Evolutionary conservation across 2,329 filamentous ascomycete species (phyloP), one percentile per base, ranked within the genome.

Genomic region (Didymella arachidicola): DNA sequence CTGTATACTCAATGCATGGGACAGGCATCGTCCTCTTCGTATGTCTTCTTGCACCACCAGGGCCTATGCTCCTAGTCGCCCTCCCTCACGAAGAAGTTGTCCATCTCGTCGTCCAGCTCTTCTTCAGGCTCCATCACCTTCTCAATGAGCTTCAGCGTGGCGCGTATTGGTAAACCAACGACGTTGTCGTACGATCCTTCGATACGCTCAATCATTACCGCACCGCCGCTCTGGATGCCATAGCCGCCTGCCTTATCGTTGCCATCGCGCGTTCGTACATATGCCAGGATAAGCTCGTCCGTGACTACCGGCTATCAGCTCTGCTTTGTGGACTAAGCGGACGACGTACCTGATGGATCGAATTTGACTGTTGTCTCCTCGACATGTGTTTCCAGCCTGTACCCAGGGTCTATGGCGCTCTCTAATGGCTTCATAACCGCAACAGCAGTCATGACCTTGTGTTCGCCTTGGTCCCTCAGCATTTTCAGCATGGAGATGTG

Each of bases 191-290:
- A 91, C 53, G 87, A 88, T 11, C 95, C 95, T 64, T 97, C 91
- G 64, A 99, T 90, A 77, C 85, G 89, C 76, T 97, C 93, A 12
- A 99, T 88, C 57, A 99, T 78, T 74, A 97, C 88, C 8, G 91
- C 89, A 1, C 91, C 95, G 11, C 94, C 82, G 0, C 94, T 95
- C 78, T 99, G 95, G 52, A 99, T 86, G 1, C 92, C 95, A 77
- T 99, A 99, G 0, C 95, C 95, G 2, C 95, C 95, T 0, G 95
- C 95, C 82, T 98, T 99, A 78, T 98, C 95, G 11, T 87, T 93
- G 2, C 95, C 95, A 81, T 99, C 95, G 54, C 94, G 84, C 22
- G 94, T 97, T 72, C 83, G 85, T 57, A 93, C 89, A 73, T 93
- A 93, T 52, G 85, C 86, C 67, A 92, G 81, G 59, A 98, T 88